A percentile compares a stretch with the other conserved stretches of the same genome.
Evolutionary conservation across 768 basidiomycete genomes (phyloP).

Genomic region (Leccinum fibrillosum): DNA sequence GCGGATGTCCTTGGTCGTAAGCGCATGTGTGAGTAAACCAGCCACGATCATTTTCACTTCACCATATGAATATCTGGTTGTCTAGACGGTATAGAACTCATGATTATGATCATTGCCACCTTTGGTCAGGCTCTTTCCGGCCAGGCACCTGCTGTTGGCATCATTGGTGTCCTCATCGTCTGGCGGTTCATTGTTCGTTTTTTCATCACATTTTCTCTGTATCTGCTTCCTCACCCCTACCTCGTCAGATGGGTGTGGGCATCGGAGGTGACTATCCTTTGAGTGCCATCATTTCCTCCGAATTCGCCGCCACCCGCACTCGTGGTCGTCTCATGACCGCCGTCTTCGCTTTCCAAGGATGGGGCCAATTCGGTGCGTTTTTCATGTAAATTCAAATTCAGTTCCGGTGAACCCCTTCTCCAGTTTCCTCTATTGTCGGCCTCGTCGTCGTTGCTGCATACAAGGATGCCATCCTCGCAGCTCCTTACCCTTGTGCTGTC

Average conservation of each 20-base stretch:
- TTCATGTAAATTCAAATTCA: background rate
- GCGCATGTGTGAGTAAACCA: conserved; percentile 62
- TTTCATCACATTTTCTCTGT: background rate
- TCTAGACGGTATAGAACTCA: conserved; percentile 52
- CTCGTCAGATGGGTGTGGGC: conserved; percentile 64
- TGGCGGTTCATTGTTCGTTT: conserved; percentile 73
- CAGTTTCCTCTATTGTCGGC: conserved; percentile 65
- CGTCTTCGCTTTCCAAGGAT: conserved; percentile 84
- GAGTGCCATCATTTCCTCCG: conserved; percentile 82
- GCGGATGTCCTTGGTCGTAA: conserved; percentile 77
- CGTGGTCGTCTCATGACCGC: conserved; percentile 89
- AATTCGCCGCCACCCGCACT: conserved; percentile 74
- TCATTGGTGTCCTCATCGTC: conserved; percentile 73
- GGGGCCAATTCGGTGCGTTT: conserved; percentile 73
- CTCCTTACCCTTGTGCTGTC: conserved; percentile 35
- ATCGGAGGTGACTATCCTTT: conserved; percentile 91
- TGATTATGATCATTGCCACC: conserved; percentile 78
- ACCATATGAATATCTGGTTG: background rate
- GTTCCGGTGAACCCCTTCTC: background rate
- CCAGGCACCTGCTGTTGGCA: conserved; percentile 58
- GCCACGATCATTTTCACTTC: background rate
- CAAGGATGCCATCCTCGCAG: conserved; percentile 54
- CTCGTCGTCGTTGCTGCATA: conserved; percentile 63
- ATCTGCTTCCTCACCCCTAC: background rate
- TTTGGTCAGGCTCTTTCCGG: conserved; percentile 80